phyloP scores from a whole-genome alignment of 495 filamentous ascomycete species.

The Trichoderma erinaceum region DNA sequence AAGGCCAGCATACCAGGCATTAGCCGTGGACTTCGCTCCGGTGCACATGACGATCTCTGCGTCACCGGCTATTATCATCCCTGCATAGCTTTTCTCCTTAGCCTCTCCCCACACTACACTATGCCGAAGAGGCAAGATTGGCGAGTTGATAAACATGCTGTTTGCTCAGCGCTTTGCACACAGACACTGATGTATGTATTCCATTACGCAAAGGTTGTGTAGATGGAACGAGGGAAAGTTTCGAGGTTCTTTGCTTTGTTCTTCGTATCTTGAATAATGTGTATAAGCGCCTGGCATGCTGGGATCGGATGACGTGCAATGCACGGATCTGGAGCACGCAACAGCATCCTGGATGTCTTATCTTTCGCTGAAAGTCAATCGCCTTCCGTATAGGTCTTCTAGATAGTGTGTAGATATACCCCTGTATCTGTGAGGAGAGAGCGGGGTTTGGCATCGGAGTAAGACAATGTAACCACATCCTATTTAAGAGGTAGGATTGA shows the following conservation, averaged over 20 bases:
- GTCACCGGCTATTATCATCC: constrained; percentile 4
- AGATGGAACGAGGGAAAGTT: background rate
- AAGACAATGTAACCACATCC: background rate
- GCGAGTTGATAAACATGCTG: background rate
- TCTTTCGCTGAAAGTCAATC: background rate
- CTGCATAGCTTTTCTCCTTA: background rate
- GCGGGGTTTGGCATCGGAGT: background rate
- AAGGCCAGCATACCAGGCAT: background rate
- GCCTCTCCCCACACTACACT: background rate
- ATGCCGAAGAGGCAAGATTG: background rate
- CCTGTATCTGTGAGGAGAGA: constrained; percentile 1
- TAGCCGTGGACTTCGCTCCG: background rate
- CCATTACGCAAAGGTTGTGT: too few species aligned
- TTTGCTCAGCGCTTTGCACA: background rate
- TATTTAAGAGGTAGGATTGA: background rate
- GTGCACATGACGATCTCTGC: constrained; percentile 7
- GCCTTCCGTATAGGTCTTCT: background rate
- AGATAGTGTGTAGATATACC: background rate
- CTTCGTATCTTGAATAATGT: background rate
- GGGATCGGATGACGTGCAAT: background rate
- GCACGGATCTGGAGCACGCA: background rate
- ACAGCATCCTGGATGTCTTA: background rate
- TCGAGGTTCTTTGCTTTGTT: background rate
- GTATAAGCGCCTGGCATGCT: background rate
- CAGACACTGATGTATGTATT: too few species aligned